A percentile compares a stretch with the other conserved stretches of the same genome.
Conservation (phyloP, 768 basidiomycete genomes). For the Lactifluus pinguis region DNA sequence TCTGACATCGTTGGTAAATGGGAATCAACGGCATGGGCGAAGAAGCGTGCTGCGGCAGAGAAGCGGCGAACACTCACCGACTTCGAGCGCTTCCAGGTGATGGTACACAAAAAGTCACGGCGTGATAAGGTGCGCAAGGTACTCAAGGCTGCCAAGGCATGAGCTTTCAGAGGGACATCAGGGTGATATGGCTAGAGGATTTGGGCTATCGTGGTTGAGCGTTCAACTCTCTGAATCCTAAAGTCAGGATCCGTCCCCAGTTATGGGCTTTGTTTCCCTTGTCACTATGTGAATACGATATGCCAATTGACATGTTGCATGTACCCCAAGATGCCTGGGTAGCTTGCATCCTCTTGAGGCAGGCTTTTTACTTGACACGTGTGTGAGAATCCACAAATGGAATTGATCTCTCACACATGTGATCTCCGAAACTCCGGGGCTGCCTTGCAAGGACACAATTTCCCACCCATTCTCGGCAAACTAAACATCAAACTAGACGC, state of each 20-base stretch:
- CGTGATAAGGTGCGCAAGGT: slow-evolving; percentile 69
- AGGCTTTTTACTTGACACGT: too few species aligned
- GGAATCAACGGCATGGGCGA: slow-evolving; percentile 82
- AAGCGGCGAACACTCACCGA: slow-evolving; percentile 74
- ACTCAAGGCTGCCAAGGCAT: slow-evolving; percentile 50
- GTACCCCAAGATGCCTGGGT: not conserved
- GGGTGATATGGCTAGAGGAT: not conserved
- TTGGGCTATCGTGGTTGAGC: not conserved
- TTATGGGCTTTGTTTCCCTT: not conserved
- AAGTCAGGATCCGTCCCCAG: not conserved
- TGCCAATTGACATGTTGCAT: not conserved
- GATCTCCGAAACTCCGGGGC: too few species aligned
- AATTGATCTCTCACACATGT: not conserved
- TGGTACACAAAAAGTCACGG: slow-evolving; percentile 83
- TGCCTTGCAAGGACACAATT: too few species aligned
- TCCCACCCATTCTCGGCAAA: too few species aligned
- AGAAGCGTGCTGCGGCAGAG: slow-evolving; percentile 68
- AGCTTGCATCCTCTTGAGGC: too few species aligned
- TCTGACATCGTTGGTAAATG: slow-evolving; percentile 80
- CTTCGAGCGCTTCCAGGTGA: slow-evolving; percentile 85
- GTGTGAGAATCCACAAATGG: not conserved
- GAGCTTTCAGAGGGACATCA: slow-evolving; percentile 4
- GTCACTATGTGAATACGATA: slow-evolving; percentile 2
- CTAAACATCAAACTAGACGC: too few species aligned
- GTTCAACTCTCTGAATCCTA: too few species aligned